These are phyloP conservation scores for Jaapia argillacea DNA, from an alignment of 768 basidiomycete genomes.

Conservation along the genomic window DNA sequence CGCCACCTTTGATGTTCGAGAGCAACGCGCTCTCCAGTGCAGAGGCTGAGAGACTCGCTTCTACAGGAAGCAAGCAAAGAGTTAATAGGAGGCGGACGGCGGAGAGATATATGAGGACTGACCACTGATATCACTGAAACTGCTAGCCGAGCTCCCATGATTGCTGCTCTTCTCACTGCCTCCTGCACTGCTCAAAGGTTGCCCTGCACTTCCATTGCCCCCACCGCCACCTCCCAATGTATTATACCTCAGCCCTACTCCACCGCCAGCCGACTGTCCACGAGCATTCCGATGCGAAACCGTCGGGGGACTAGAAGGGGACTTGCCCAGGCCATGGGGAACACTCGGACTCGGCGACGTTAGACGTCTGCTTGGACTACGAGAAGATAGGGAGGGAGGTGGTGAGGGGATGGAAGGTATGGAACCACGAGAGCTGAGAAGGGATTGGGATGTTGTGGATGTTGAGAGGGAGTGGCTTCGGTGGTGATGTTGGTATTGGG, in stretches of 20 bases:
- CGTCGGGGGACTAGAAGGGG: constrained; percentile 52
- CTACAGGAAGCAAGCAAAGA: constrained; percentile 20
- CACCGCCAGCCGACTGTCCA: too few species aligned
- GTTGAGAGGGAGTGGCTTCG: too few species aligned
- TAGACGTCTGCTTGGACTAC: constrained; percentile 38
- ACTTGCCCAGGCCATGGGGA: too few species aligned
- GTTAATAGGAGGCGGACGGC: not conserved
- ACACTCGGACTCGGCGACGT: too few species aligned
- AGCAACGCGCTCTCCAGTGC: constrained; percentile 72
- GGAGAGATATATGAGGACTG: constrained; percentile 15
- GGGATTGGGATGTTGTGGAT: too few species aligned
- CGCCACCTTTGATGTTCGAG: constrained; percentile 60
- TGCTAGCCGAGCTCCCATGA: constrained; percentile 65
- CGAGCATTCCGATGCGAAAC: constrained; percentile 42
- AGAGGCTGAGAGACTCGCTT: constrained; percentile 68
- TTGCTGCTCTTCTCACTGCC: constrained; percentile 48
- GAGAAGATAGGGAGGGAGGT: constrained; percentile 38
- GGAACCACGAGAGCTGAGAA: constrained; percentile 66
- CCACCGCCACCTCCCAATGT: too few species aligned
- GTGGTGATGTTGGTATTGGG: too few species aligned
- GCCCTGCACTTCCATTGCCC: too few species aligned
- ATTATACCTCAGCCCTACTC: too few species aligned
- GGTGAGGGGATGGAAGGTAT: constrained; percentile 78
- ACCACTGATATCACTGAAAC: constrained; percentile 87
- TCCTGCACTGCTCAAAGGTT: too few species aligned